phyloP scores from a whole-genome alignment of 306 rosid species.

The Abrus pulchellus region DNA sequence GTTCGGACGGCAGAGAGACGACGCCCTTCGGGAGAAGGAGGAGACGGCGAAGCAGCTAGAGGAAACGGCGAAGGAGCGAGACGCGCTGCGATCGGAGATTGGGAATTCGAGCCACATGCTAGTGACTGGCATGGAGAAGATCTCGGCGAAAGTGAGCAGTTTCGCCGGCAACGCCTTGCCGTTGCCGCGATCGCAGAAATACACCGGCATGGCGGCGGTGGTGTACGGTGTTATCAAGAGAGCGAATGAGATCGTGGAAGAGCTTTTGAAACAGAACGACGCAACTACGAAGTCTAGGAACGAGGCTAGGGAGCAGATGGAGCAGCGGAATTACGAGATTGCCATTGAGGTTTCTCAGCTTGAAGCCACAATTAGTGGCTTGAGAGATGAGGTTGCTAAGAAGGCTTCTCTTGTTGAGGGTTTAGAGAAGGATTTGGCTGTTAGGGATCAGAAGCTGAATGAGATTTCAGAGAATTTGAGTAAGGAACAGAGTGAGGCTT shows the following conservation, averaged over 20 bases:
- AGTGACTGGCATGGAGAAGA: conserved; percentile 89
- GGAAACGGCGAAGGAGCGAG: conserved; percentile 75
- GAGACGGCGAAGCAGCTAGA: conserved; percentile 71
- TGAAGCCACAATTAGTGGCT: conserved; percentile 80
- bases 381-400: conserved; percentile 85
- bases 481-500: conserved; percentile 63
- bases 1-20: conserved; percentile 74
- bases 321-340: conserved; percentile 92
- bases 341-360: conserved; percentile 98
- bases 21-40: conserved; percentile 78
- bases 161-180: conserved; percentile 63
- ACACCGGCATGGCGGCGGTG: conserved; percentile 80
- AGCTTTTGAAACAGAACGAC: conserved; percentile 81
- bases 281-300: conserved; percentile 73
- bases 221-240: conserved; percentile 91
- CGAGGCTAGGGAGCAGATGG: conserved; percentile 92
- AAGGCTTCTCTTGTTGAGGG: conserved; percentile 62
- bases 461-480: conserved; percentile 64
- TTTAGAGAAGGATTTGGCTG: conserved; percentile 68
- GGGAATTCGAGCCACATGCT: conserved; percentile 95
- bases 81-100: conserved; percentile 72
- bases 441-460: conserved; percentile 67
- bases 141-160: conserved; percentile 77
- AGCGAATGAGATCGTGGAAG: conserved; percentile 93
- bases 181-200: conserved; percentile 78